Conservation (phyloP, 805 yeast genomes). For the Kazachstania psychrophila region DNA sequence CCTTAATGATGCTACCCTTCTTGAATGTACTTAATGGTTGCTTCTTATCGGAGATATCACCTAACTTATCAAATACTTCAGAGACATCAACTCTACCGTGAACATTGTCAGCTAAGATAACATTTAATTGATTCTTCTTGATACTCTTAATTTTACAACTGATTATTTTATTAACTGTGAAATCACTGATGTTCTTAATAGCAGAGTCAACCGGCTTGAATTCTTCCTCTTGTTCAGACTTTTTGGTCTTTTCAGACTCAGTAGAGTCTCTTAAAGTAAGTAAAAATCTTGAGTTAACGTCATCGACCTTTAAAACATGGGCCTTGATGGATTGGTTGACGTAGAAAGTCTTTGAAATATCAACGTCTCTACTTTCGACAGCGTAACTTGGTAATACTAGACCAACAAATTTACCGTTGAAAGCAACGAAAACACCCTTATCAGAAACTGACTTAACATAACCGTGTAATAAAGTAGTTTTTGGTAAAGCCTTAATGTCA, state of each 20-base stretch:
- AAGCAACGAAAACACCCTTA: constrained; percentile 74
- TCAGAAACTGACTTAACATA: constrained; percentile 70
- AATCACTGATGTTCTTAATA: constrained; percentile 42
- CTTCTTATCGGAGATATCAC: constrained; percentile 47
- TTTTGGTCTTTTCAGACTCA: constrained; percentile 8
- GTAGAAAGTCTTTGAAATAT: constrained; percentile 45
- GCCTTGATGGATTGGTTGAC: constrained; percentile 65
- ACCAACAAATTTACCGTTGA: constrained; percentile 75
- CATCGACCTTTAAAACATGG: constrained; percentile 58
- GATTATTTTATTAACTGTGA: constrained; percentile 50
- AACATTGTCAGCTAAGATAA: constrained; percentile 64
- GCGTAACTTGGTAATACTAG: constrained; percentile 70
- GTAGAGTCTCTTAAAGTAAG: constrained; percentile 45
- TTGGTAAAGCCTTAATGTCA: constrained; percentile 41
- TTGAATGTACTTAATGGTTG: constrained; percentile 53
- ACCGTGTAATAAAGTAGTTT: constrained; percentile 50
- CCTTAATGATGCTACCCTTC: constrained; percentile 49
- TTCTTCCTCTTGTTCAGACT: constrained; percentile 17
- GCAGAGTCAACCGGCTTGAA: constrained; percentile 54
- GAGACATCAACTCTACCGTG: constrained; percentile 75
- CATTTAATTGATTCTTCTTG: constrained; percentile 65
- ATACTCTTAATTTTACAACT: constrained; percentile 52
- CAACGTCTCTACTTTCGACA: constrained; percentile 43
- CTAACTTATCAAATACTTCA: constrained; percentile 47
- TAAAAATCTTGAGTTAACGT: constrained; percentile 59